Conservation (phyloP, 2,329 filamentous ascomycete genomes). For the Cercospora janseana region DNA sequence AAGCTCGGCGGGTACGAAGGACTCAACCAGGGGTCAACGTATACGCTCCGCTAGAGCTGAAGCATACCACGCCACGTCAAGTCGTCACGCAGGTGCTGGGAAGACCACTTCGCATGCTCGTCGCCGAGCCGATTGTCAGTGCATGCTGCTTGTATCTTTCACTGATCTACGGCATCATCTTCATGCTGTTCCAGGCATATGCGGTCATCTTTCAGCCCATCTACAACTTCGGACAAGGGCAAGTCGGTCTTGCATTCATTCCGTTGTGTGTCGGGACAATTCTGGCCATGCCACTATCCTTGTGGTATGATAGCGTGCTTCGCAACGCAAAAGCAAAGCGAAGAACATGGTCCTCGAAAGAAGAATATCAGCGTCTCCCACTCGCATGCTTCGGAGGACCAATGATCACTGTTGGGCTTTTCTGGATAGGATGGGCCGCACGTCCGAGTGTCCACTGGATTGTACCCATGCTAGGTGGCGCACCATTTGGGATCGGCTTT, state of each 20-base stretch:
- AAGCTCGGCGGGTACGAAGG: slow-evolving; percentile 56
- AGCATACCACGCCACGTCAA: slow-evolving; percentile 56
- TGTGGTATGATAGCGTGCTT: slow-evolving; percentile 21
- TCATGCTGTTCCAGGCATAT: slow-evolving; percentile 42
- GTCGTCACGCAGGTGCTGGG: slow-evolving; percentile 65
- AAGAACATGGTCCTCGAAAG: slow-evolving; percentile 54
- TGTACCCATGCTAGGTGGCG: slow-evolving; percentile 50
- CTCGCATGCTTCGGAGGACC: slow-evolving; percentile 67
- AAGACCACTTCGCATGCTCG: slow-evolving; percentile 67
- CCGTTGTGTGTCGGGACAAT: slow-evolving; percentile 18
- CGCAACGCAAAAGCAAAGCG: slow-evolving; percentile 10
- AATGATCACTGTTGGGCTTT: slow-evolving; percentile 43
- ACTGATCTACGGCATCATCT: slow-evolving; percentile 58
- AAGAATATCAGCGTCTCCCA: slow-evolving; percentile 66
- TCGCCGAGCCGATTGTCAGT: slow-evolving; percentile 67
- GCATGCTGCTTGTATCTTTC: slow-evolving; percentile 68
- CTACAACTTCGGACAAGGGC: slow-evolving; percentile 16
- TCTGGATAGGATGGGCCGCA: slow-evolving; percentile 62
- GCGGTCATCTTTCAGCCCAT: slow-evolving; percentile 20
- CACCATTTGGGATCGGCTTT: slow-evolving; percentile 52
- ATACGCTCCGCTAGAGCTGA: slow-evolving; percentile 61
- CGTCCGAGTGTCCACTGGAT: slow-evolving; percentile 47
- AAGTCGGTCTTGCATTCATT: slow-evolving; percentile 23
- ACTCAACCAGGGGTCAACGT: slow-evolving; percentile 51
- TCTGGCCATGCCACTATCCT: slow-evolving; percentile 9